phyloP scores from a whole-genome alignment of 805 yeast species.

The Wickerhamomyces pijperi region DNA sequence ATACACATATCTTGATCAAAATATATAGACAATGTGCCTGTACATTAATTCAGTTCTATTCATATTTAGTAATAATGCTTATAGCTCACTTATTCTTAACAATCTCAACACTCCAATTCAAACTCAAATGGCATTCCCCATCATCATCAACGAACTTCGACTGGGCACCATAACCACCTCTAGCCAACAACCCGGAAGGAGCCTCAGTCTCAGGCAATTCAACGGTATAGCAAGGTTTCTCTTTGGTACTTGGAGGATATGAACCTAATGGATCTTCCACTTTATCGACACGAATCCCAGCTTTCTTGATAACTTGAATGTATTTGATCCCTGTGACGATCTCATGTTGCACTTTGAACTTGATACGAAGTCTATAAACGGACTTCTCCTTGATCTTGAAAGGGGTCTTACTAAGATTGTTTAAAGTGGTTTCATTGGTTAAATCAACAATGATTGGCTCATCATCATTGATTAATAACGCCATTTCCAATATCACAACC shows the following conservation, averaged over 20 bases:
- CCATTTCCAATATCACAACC: conserved; percentile 73
- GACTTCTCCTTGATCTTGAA: conserved; percentile 74
- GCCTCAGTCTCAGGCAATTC: conserved; percentile 67
- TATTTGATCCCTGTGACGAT: conserved; percentile 86
- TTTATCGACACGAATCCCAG: conserved; percentile 81
- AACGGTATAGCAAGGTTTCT: conserved; percentile 66
- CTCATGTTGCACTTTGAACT: conserved; percentile 80
- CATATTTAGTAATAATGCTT: no score
- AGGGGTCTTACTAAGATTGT: conserved; percentile 48
- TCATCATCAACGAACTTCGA: conserved; percentile 86
- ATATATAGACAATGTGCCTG: no score
- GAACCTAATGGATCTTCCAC: conserved; percentile 84
- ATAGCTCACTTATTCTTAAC: conserved; percentile 41
- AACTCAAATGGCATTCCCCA: conserved; percentile 53
- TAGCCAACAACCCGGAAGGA: conserved; percentile 79
- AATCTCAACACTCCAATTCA: conserved; percentile 82
- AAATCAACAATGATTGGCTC: conserved; percentile 58
- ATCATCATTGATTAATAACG: conserved; percentile 59
- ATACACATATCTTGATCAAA: no score
- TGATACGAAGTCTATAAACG: conserved; percentile 57
- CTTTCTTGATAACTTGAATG: conserved; percentile 73
- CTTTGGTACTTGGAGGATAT: conserved; percentile 78
- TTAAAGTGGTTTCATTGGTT: conserved; percentile 49
- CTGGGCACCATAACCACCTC: conserved; percentile 75
- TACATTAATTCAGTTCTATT: no score